These are phyloP conservation scores for Magnaporthiopsis poae DNA, from an alignment of 2,329 filamentous ascomycete species.

Conservation along the genomic window DNA sequence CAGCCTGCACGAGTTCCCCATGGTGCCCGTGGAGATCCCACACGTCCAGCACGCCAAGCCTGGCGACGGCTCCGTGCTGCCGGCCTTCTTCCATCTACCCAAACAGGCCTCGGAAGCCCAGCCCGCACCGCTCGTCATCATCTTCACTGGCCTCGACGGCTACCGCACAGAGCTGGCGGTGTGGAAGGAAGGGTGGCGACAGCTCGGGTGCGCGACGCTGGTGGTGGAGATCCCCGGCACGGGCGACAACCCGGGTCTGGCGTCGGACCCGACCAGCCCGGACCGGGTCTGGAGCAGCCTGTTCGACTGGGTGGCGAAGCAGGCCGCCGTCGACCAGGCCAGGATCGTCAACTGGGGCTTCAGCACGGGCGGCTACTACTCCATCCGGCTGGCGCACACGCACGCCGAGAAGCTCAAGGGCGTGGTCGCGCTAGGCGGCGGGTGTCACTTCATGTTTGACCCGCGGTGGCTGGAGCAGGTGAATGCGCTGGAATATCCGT, in stretches of 20 bases:
- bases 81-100: conserved; percentile 21
- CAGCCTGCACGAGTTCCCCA: conserved; percentile 19
- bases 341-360: conserved; percentile 46
- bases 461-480: conserved; percentile 42
- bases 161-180: conserved; percentile 24
- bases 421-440: conserved; percentile 44
- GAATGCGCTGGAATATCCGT: conserved; percentile 49
- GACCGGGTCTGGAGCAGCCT: conserved; percentile 45
- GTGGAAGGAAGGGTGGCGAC: conserved; percentile 23
- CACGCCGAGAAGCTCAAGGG: conserved; percentile 41
- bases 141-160: conserved; percentile 16
- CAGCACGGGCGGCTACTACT: conserved; percentile 49
- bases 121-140: conserved; percentile 15
- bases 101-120: conserved; percentile 14
- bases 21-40: conserved; percentile 20
- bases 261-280: conserved; percentile 35
- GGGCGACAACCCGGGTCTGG: conserved; percentile 42
- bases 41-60: conserved; percentile 16
- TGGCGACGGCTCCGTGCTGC: conserved; percentile 18
- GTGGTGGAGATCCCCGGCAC: conserved; percentile 49
- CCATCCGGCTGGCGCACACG: conserved; percentile 47
- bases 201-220: conserved; percentile 37
- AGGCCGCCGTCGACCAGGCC: conserved; percentile 35
- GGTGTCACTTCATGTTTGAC: conserved; percentile 49
- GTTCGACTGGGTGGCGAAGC: conserved; percentile 42